Evolutionary conservation across 306 rosid genomes (phyloP), one percentile per base, ranked within the genome.

Genomic region (Malus domestica): DNA sequence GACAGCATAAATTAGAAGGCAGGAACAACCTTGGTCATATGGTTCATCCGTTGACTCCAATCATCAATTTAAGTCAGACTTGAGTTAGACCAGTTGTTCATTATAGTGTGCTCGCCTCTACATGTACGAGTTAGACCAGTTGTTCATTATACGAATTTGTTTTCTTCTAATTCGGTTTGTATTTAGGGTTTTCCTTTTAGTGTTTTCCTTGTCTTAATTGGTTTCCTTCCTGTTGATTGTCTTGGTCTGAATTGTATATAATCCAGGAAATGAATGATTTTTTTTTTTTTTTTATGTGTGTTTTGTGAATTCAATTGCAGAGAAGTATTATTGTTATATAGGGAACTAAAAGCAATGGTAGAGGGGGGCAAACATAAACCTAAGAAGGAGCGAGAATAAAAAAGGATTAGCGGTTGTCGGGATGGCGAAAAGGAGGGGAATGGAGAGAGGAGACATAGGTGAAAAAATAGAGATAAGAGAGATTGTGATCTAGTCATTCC

Each of bases 351-450:
- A 75, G 76, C 79, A 30, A 86, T 92, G 93, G 96, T 88, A 22
- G 93, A 87, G 59, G 88, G 80, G 32, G 35, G 35, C 13, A 90
- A 86, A 45, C 88, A 79, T 78, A 90, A 81, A 82, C 83, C 90
- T 8, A 80, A 86, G 86, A 86, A 83, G 57, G 89, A 84, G 46
- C 89, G 78, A 66, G 91, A 88, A 74, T 76, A 85, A n/a, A 91
- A 88, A 88, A 88, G 87, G 87, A 85, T 4, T 46, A 46, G 52
- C 52, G 19, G 88, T 82, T 88, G 83, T 73, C 88, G 84, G 7
- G 81, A 71, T 60, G 83, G 87, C 61, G 83, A 68, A 8, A 80
- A 84, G 70, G 97, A 85, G 78, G 79, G 80, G 71, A 80, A 79
- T 12, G 79, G 81, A 6, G 85, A 86, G 64, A 75, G 60, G 64